Evolutionary conservation across 129 eudicot species (phyloP).

Genomic region (Smallanthus sonchifolius): DNA sequence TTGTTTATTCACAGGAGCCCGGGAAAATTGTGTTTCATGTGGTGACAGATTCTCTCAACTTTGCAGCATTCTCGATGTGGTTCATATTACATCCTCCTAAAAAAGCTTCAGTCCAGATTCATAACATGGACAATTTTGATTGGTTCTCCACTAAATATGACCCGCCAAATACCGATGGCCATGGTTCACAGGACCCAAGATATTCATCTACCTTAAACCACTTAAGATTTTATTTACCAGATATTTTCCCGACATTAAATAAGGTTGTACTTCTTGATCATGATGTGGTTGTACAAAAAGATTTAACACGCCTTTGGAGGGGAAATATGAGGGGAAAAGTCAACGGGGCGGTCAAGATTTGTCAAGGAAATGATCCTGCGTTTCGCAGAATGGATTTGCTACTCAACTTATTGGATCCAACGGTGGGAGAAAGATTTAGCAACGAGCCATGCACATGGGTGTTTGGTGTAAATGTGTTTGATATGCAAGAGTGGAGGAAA

Average conservation of each 20-base stretch:
- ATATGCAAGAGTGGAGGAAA: conserved; percentile 72
- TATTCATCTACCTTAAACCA: conserved; percentile 68
- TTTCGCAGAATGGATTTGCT: conserved; percentile 59
- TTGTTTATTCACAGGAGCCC: conserved; percentile 58
- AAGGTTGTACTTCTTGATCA: conserved; percentile 90
- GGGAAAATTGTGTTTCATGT: conserved; percentile 72
- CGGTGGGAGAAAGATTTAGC: conserved; percentile 42
- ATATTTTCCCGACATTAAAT: conserved; percentile 62
- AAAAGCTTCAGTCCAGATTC: conserved; percentile 64
- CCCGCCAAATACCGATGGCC: conserved; percentile 31
- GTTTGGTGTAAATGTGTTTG: conserved; percentile 89
- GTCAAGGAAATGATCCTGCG: conserved; percentile 63
- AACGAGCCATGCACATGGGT: conserved; percentile 78
- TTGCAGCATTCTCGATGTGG: conserved; percentile 91
- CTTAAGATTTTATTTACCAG: conserved; percentile 84
- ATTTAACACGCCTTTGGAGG: conserved; percentile 64
- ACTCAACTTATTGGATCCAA: conserved; percentile 72
- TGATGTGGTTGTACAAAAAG: conserved; percentile 92
- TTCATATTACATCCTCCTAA: conserved; percentile 64
- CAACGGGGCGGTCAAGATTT: conserved; percentile 85
- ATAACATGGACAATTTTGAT: conserved; percentile 55
- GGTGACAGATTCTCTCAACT: conserved; percentile 86
- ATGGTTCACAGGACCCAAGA: conserved; percentile 65
- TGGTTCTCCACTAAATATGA: conserved; percentile 46
- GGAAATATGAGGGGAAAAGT: conserved; percentile 73